Percentiles rank a stretch among this genome's conserved stretches.
These are phyloP conservation scores for Neofusicoccum umdonicola DNA, from an alignment of 2,329 filamentous ascomycete genomes.

Conservation along the genomic window DNA sequence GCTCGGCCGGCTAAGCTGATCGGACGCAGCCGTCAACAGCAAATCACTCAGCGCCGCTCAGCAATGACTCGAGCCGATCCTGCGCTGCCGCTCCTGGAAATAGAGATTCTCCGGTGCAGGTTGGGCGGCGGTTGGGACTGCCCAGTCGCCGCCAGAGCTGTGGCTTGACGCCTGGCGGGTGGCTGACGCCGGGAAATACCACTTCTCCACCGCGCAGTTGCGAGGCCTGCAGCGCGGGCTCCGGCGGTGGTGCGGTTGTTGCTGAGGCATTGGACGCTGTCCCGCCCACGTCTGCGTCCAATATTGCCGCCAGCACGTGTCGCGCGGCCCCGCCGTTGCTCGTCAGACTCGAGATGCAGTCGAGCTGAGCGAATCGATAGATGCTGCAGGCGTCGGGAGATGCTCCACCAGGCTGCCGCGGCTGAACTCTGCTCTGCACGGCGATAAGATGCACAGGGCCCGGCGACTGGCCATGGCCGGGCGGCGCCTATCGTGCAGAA, in stretches of 20 bases:
- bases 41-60: neutral
- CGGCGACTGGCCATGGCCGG: neutral
- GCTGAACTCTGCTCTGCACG: neutral
- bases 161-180: neutral
- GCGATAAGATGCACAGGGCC: neutral
- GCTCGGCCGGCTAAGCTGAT: slow-evolving; percentile 15
- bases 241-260: neutral
- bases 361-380: slow-evolving; percentile 11
- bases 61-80: neutral
- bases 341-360: slow-evolving; percentile 10
- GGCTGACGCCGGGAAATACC: neutral
- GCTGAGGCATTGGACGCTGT: neutral
- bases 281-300: neutral
- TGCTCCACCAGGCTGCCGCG: slow-evolving; percentile 1
- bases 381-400: slow-evolving; percentile 9
- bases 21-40: neutral
- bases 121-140: neutral
- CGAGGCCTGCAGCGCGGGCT: neutral
- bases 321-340: neutral
- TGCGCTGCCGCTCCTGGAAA: neutral
- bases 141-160: neutral
- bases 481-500: neutral
- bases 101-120: neutral
- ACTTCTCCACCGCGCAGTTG: neutral
- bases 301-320: neutral